Percentiles rank a stretch among this genome's conserved stretches.
Evolutionary conservation across 2,329 filamentous ascomycete genomes (phyloP).

Genomic region (Trichoderma lentiforme): DNA sequence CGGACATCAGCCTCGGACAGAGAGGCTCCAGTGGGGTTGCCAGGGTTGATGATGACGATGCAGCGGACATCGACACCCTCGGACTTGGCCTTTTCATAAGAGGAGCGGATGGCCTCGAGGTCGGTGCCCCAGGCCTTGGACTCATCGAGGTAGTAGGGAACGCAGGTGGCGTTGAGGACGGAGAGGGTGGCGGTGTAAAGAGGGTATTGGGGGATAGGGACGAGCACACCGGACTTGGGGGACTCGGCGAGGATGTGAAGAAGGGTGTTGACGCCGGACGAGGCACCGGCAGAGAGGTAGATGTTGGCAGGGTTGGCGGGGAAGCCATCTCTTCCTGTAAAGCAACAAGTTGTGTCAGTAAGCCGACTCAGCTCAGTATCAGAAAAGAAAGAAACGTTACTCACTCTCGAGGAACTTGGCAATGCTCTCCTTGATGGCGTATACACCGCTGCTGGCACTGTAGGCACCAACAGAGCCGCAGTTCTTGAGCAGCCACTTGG

Average conservation of each 20-base stretch:
- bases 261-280: conserved; percentile 90
- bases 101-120: conserved; percentile 68
- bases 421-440: conserved; percentile 82
- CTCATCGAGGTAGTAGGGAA: conserved; percentile 94
- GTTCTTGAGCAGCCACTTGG: conserved; percentile 73
- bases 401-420: conserved; percentile 87
- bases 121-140: conserved; percentile 83
- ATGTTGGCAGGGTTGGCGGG: conserved; percentile 75
- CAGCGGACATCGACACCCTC: conserved; percentile 84
- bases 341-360: neutral
- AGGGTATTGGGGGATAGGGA: conserved; percentile 96
- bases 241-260: conserved; percentile 82
- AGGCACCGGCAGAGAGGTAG: conserved; percentile 89
- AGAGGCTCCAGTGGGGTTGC: conserved; percentile 92
- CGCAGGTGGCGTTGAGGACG: conserved; percentile 78
- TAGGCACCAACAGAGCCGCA: conserved; percentile 94
- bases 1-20: conserved; percentile 76
- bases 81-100: conserved; percentile 70
- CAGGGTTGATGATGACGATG: conserved; percentile 97
- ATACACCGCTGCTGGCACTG: conserved; percentile 87
- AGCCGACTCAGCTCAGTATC: neutral
- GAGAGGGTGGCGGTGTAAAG: conserved; percentile 93
- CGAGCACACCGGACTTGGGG: conserved; percentile 76
- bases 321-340: conserved; percentile 76
- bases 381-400: conserved; percentile 29